phyloP scores from a whole-genome alignment of 257 asterid species.

The Plantago major region DNA sequence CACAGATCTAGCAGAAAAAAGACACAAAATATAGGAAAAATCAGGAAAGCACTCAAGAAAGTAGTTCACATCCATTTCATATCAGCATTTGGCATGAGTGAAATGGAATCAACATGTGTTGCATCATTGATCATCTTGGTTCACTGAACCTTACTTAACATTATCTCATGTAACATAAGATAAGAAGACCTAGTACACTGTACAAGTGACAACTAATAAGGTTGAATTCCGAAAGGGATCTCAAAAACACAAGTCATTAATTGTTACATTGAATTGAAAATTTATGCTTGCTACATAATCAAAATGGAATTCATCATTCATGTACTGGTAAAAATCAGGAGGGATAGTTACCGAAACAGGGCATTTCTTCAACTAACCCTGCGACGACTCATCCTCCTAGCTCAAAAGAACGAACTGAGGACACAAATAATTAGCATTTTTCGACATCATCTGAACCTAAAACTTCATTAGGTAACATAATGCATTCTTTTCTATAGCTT shows the following conservation, averaged over 20 bases:
- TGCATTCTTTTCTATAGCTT: slow-evolving; percentile 32
- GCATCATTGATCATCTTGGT: slow-evolving; percentile 29
- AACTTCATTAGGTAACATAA: slow-evolving; percentile 31
- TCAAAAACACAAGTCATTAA: background rate
- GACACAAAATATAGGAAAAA: slow-evolving; percentile 14
- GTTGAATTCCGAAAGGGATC: background rate
- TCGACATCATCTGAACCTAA: slow-evolving; percentile 24
- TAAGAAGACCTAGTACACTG: background rate
- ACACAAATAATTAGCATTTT: slow-evolving; percentile 28
- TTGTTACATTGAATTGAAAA: slow-evolving; percentile 15
- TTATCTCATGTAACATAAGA: slow-evolving; percentile 24
- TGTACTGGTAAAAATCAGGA: slow-evolving; percentile 31
- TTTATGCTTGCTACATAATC: slow-evolving; percentile 16
- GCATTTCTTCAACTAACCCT: slow-evolving; percentile 25
- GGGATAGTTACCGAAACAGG: slow-evolving; percentile 30
- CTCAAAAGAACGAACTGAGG: slow-evolving; percentile 39
- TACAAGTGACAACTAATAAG: background rate
- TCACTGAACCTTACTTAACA: slow-evolving; percentile 13
- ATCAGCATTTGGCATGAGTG: slow-evolving; percentile 27
- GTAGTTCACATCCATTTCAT: slow-evolving; percentile 15
- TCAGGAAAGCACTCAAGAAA: slow-evolving; percentile 19
- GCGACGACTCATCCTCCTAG: slow-evolving; percentile 34
- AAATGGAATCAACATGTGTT: slow-evolving; percentile 16
- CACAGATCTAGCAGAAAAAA: background rate
- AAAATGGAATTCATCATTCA: slow-evolving; percentile 13